Base-by-base conservation (phyloP, 176 grass and related monocot genomes). In the Eleusine coracana region DNA sequence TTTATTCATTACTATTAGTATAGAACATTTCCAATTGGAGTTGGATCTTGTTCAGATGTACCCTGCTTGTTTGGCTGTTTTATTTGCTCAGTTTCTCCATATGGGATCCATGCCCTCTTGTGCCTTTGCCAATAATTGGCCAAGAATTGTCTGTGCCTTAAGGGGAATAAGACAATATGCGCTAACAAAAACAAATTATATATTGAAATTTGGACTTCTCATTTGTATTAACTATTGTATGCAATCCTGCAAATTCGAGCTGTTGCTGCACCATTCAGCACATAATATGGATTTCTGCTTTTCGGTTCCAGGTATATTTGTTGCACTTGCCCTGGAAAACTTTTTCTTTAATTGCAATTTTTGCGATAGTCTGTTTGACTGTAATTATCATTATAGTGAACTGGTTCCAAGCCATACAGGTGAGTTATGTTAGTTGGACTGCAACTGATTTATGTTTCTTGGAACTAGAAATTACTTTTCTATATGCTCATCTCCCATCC, bases 221-320 rank as follows among this genome's bases (percentile, higher is more conserved):
- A 44, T 11, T 69, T 78, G 40, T 59, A 46, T 52, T 52, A 52
- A 52, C 25, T 25, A 25, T 25, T 25, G 25, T 16, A 16, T 82
- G 63, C 40, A 15, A 62, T 52, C 18, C 5, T 42, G 40, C 40
- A 42, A 17, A 58, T 59, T 60, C n/a, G 38, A 2, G 18, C 25
- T 74, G 29, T 69, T 28, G 54, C 25, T 40, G 16, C 21, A 46
- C 38, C 61, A 80, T 66, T 73, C 29, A 73, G 48, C 46, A 36
- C 48, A 70, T 45, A 73, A 73, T 73, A 73, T 52, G 27, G 46
- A 73, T 73, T 73, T 73, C 2, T 73, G 27, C 48, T 52, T 73
- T 36, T 20, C 7, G 45, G 7, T 8, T 73, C 50, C 45, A 45
- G 48, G 70, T 31, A 73, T 50, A 73, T 73, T 29, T 73, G 70